phyloP scores from a whole-genome alignment of 2,329 filamentous ascomycete species.

The Colletotrichum musae region DNA sequence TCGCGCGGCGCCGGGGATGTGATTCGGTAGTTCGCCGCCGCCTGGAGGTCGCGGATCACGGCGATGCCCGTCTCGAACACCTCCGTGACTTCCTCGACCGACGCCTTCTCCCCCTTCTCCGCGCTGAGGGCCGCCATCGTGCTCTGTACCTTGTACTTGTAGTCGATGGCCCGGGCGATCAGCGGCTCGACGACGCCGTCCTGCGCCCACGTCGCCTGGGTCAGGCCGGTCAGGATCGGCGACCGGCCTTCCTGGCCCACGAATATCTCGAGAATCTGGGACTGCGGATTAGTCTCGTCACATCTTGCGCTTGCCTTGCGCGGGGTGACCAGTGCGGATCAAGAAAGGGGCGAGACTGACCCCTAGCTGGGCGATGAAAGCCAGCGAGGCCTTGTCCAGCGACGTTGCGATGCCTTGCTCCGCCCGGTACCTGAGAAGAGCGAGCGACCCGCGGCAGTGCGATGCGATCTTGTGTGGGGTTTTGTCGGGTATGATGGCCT shows the following conservation, averaged over 20 bases:
- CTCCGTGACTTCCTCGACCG: neutral
- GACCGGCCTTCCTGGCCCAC: conserved; percentile 4
- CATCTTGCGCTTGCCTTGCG: neutral
- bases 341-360: neutral
- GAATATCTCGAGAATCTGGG: conserved; percentile 25
- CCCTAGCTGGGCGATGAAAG: conserved; percentile 19
- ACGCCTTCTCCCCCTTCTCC: neutral
- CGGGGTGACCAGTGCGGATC: neutral
- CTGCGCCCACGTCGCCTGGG: neutral
- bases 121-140: neutral
- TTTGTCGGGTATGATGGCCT: conserved; percentile 23
- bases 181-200: conserved; percentile 15
- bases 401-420: conserved; percentile 24
- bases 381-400: conserved; percentile 19
- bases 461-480: conserved; percentile 6
- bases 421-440: conserved; percentile 31
- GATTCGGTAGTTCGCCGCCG: conserved; percentile 21
- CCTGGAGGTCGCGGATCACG: conserved; percentile 31
- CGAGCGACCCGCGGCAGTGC: conserved; percentile 26
- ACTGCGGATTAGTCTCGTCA: neutral
- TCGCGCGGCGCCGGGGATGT: neutral
- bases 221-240: neutral
- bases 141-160: neutral
- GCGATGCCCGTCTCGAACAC: conserved; percentile 20
- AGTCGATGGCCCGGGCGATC: conserved; percentile 21